phyloP scores from a whole-genome alignment of 805 yeast species.

The Candida peoriensis region DNA sequence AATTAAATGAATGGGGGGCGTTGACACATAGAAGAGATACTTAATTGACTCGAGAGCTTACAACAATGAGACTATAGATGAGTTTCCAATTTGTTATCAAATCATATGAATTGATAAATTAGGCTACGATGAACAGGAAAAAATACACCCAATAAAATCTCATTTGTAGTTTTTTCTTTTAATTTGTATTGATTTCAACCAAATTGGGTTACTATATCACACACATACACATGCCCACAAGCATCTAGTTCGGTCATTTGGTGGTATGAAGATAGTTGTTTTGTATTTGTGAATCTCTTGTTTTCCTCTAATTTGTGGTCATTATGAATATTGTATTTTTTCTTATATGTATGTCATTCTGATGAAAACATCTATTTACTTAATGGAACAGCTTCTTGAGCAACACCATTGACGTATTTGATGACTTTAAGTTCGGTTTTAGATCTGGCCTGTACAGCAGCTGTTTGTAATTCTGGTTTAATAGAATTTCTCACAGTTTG shows the following conservation, averaged over 20 bases:
- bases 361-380: conserved; percentile 16
- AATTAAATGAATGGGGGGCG: too few relatives aligned
- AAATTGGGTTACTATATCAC: too few relatives aligned
- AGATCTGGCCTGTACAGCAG: conserved; percentile 65
- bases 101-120: too few relatives aligned
- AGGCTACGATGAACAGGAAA: too few relatives aligned
- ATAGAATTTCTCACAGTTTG: conserved; percentile 81
- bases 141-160: too few relatives aligned
- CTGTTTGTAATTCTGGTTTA: conserved; percentile 78
- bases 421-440: conserved; percentile 68
- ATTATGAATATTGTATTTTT: neutral
- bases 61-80: too few relatives aligned
- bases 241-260: neutral
- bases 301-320: too few relatives aligned
- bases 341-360: neutral
- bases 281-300: neutral
- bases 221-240: neutral
- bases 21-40: too few relatives aligned
- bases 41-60: too few relatives aligned
- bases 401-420: conserved; percentile 65
- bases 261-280: neutral
- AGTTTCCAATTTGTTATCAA: too few relatives aligned
- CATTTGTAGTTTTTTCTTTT: too few relatives aligned
- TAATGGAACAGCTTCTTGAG: conserved; percentile 30
- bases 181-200: too few relatives aligned